Conservation (phyloP, 768 basidiomycete genomes). For the Amanita rubescens region DNA sequence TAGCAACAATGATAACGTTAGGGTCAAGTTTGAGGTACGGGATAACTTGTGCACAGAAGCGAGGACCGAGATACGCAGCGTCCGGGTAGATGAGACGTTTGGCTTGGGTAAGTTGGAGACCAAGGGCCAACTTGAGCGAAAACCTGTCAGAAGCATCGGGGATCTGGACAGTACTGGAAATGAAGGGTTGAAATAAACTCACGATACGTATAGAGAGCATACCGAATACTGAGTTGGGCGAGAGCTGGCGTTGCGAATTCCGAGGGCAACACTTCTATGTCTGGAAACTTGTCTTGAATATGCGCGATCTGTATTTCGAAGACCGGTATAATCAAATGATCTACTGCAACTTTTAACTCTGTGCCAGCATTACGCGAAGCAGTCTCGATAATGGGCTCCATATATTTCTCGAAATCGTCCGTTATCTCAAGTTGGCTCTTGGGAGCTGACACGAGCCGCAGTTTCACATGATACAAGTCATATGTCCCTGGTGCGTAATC, state of each 20-base stretch:
- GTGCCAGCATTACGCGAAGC: slow-evolving; percentile 29
- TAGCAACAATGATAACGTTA: slow-evolving; percentile 44
- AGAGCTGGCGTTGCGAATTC: slow-evolving; percentile 34
- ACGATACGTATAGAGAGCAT: not conserved
- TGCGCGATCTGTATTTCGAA: slow-evolving; percentile 49
- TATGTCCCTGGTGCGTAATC: slow-evolving; percentile 38
- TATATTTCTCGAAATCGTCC: slow-evolving; percentile 41
- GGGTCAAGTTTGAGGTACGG: slow-evolving; percentile 41
- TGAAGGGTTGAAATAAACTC: not conserved
- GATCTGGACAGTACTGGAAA: slow-evolving; percentile 41
- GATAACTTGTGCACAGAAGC: slow-evolving; percentile 46
- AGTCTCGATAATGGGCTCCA: slow-evolving; percentile 30
- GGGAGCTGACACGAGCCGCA: slow-evolving; percentile 42
- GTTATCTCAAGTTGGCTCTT: slow-evolving; percentile 36
- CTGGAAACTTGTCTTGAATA: slow-evolving; percentile 42
- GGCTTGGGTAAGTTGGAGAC: slow-evolving; percentile 50
- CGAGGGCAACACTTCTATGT: slow-evolving; percentile 34
- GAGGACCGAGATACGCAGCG: slow-evolving; percentile 47
- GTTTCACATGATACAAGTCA: slow-evolving; percentile 40
- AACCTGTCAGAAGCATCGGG: slow-evolving; percentile 37
- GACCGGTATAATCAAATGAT: slow-evolving; percentile 40
- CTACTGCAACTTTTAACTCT: slow-evolving; percentile 24
- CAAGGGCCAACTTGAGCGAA: slow-evolving; percentile 47
- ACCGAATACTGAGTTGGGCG: slow-evolving; percentile 52
- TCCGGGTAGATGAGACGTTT: slow-evolving; percentile 52